Evolutionary conservation across 2,329 filamentous ascomycete species (phyloP), one percentile per base, ranked within the genome.

Genomic region (Colletotrichum kahawae): DNA sequence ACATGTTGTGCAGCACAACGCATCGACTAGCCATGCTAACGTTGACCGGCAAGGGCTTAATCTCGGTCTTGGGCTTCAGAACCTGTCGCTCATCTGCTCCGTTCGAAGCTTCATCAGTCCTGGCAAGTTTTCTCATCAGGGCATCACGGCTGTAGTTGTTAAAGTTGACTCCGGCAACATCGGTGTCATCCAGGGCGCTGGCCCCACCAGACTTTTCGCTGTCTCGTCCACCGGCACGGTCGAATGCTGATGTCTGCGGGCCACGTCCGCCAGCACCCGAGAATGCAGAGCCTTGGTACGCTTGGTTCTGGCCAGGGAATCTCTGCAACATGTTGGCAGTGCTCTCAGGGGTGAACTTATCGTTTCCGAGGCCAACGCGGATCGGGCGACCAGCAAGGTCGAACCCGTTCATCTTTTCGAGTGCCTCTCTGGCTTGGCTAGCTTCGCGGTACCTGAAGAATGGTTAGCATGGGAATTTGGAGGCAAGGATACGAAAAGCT

Each of bases 361-460:
- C 97, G 89, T 98, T 99, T 87, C 97, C 97, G 88, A 99, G 95
- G 86, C 97, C 97, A 85, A 99, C 97, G 83, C 97, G 95, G 84
- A 99, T 98, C 78, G 96, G 95, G 84, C 97, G 96, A 86, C 96
- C 96, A 81, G 97, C 97, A 80, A 99, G 93, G 87, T 98, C 97
- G 87, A 98, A 99, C 78, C 96, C 96, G 86, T 99, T 99, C 96
- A 99, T 98, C 87, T 98, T 98, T 85, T 98, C 95, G 78, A 99
- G 89, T 77, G 97, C 97, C 84, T 98, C 95, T 83, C 96, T 95
- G 82, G 97, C 97, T 85, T 98, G 93, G 78, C 92, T 92, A 74
- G 96, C 95, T 82, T 98, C 95, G 81, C 94, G 93, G 86, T 97
- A 98, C 83, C 95, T 98, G 77, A 5, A 10, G 12, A n/a, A 63